Percentiles rank a stretch among this genome's conserved stretches.
Evolutionary conservation across 2,329 filamentous ascomycete species (phyloP).

Genomic region (Endoconidiophora laricicola): DNA sequence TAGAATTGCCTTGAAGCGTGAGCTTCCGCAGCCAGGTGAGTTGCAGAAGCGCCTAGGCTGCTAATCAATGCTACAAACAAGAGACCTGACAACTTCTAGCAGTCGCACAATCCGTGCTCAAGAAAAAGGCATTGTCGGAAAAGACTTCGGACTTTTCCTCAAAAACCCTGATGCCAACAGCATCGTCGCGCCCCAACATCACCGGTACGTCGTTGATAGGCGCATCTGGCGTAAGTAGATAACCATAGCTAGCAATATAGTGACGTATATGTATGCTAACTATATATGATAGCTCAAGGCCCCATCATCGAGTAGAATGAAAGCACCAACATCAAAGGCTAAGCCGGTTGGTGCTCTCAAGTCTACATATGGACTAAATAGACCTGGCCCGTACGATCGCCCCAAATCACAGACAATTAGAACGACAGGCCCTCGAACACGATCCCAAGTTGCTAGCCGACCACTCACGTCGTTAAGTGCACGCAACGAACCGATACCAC

Average conservation of each 20-base stretch:
- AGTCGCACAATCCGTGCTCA: constrained; percentile 33
- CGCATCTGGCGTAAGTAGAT: constrained; percentile 12
- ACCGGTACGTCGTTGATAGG: constrained; percentile 24
- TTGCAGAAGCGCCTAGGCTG: background rate
- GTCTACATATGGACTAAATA: constrained; percentile 25
- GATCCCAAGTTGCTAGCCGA: constrained; percentile 6
- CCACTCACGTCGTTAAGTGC: constrained; percentile 5
- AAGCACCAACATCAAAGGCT: constrained; percentile 16
- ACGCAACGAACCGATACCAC: background rate
- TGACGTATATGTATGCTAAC: background rate
- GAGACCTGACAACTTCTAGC: background rate
- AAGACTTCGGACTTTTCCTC: constrained; percentile 33
- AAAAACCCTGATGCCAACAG: constrained; percentile 24
- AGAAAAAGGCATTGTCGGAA: constrained; percentile 42
- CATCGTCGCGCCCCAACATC: constrained; percentile 26
- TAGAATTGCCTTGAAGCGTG: constrained; percentile 34
- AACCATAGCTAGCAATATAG: background rate
- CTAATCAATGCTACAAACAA: background rate
- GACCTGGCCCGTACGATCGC: constrained; percentile 30
- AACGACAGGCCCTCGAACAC: constrained; percentile 6
- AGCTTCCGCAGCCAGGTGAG: constrained; percentile 29
- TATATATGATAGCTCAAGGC: constrained; percentile 8
- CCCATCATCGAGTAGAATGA: constrained; percentile 6
- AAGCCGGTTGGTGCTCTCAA: constrained; percentile 38
- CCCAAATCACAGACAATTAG: constrained; percentile 34